Evolutionary conservation across 768 basidiomycete species (phyloP).

Genomic region (Fomitopsis pulvina): DNA sequence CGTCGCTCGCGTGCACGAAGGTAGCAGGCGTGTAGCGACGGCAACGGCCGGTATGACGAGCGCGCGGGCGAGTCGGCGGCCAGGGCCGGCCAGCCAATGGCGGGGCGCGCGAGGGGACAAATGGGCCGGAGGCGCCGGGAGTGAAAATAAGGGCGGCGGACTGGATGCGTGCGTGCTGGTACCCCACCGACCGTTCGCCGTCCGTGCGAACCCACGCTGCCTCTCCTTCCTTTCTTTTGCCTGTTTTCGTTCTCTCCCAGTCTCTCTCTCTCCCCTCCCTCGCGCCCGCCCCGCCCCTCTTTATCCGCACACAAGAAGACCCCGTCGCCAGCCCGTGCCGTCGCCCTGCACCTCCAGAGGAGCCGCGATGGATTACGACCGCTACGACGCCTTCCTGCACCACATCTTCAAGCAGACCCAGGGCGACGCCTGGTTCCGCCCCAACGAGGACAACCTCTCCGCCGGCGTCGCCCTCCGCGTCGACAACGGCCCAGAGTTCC

Average conservation of each 20-base stretch:
- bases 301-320: neutral
- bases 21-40: no score
- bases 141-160: neutral
- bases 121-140: neutral
- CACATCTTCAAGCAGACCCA: conserved; percentile 40
- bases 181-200: neutral
- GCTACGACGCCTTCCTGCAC: conserved; percentile 37
- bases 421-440: conserved; percentile 50
- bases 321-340: neutral
- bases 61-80: no score
- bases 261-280: neutral
- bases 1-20: no score
- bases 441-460: conserved; percentile 39
- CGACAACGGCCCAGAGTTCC: conserved; percentile 33
- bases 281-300: neutral
- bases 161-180: neutral
- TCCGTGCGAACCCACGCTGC: neutral
- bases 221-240: conserved; percentile 1
- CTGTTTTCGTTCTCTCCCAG: neutral
- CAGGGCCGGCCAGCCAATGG: no score
- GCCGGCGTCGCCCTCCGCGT: conserved; percentile 46
- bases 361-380: conserved; percentile 31
- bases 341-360: neutral
- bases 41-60: no score
- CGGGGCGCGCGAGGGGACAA: no score